Evolutionary conservation across 2,329 filamentous ascomycete species (phyloP), one percentile per base, ranked within the genome.

Genomic region (Corynespora cassiicola): DNA sequence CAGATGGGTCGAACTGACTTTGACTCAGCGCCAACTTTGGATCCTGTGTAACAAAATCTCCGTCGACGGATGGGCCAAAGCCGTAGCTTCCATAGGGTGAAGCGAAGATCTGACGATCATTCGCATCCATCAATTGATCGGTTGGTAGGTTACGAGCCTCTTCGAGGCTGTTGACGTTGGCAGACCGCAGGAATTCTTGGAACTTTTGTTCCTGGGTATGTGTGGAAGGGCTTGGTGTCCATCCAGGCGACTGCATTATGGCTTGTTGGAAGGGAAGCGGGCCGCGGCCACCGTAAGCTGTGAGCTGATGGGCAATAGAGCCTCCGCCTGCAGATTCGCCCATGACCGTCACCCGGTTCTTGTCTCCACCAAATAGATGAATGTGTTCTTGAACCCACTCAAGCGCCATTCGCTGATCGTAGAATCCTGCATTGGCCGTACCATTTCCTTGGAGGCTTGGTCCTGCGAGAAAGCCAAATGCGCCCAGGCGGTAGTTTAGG

Each of bases 291-390:
- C 76, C 77, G 41, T 69, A 78, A 1, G 76, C 66, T 10, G 77
- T 81, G 43, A 81, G 74, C 38, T 82, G 78, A 48, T 81, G 77
- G 62, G 79, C 70, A 39, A 82, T 73, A 3, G 72, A 76, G 0
- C 76, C 77, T 6, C 68, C 78, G 18, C 79, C 78, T 7, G 79
- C 42, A 76, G 63, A 5, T 77, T 77, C 15, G 39, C 30, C 69
- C 18, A 47, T 47, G 12, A 71, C 42, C 2, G 60, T 64, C 2
- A 64, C 57, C 19, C 39, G 32, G 2, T 14, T 11, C 4, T 70
- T 53, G 42, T 81, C 74, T 6, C 78, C 78, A 4, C 78, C 77
- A 47, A 81, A 81, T 2, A 71, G 56, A 29, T 72, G 45, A 31
- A 79, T 75, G 42, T 79, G 71, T 14, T 70, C 56, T 20, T 73